A percentile compares a stretch with the other conserved stretches of the same genome.
Conservation (phyloP, 73 alveolate species). For the Tetrahymena elliotti region DNA sequence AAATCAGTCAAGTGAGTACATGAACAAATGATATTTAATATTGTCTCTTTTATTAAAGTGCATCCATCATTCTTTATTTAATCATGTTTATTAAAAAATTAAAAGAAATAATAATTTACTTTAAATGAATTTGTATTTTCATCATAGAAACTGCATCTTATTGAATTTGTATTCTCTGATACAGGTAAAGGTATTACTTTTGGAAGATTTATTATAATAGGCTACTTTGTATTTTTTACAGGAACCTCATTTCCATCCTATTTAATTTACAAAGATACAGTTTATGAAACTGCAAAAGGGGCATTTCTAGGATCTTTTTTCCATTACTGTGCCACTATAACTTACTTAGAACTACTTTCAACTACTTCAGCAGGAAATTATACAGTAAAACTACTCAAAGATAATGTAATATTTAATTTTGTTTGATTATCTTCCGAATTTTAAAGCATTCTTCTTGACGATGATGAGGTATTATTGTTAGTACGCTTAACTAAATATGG, state of each 20-base stretch:
- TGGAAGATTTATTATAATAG: not conserved
- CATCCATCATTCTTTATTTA: not conserved
- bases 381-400: not conserved
- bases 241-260: not conserved
- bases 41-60: not conserved
- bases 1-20: not conserved
- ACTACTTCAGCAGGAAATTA: not conserved
- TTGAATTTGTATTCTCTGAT: not conserved
- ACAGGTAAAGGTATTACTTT: not conserved
- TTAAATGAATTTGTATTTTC: not conserved
- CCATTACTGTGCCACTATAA: not conserved
- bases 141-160: not conserved
- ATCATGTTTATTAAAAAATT: not conserved
- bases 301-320: not conserved
- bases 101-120: not conserved
- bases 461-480: not conserved
- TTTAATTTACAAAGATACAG: not conserved
- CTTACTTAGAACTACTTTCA: not conserved
- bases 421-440: not conserved
- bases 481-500: not conserved
- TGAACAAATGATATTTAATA: not conserved
- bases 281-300: not conserved
- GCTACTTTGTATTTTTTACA: not conserved
- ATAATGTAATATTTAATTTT: not conserved
- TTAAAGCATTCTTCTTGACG: not conserved